A percentile compares a stretch with the other conserved stretches of the same genome.
phyloP scores from a whole-genome alignment of 257 asterid species.

The Solanum sitiens region DNA sequence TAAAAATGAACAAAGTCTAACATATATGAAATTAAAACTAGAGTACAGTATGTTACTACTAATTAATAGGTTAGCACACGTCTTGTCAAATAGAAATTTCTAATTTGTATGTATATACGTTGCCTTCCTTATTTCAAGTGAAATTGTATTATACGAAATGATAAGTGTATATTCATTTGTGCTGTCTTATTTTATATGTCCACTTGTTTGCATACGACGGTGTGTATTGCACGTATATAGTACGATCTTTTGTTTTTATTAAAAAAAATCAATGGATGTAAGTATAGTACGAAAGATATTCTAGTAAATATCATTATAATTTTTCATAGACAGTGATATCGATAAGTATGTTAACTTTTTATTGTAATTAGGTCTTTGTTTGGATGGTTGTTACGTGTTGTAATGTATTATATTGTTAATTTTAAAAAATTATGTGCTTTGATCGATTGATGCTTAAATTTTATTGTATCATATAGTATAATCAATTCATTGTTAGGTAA shows the following conservation, averaged over 20 bases:
- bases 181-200: background rate
- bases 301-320: background rate
- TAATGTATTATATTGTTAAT: too few relatives aligned
- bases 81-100: background rate
- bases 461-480: background rate
- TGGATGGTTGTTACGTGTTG: background rate
- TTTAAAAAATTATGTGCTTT: too few relatives aligned
- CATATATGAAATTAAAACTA: too few relatives aligned
- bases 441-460: background rate
- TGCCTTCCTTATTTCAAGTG: background rate
- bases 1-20: too few relatives aligned
- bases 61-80: background rate
- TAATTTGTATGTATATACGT: background rate
- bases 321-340: background rate
- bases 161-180: background rate
- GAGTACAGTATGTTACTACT: too few relatives aligned
- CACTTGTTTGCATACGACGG: background rate
- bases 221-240: background rate
- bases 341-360: background rate
- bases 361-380: background rate
- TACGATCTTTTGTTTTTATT: background rate
- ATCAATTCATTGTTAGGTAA: background rate
- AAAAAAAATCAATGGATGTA: background rate
- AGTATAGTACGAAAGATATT: too few relatives aligned
- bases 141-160: background rate